Base-by-base conservation (phyloP, 1,139 yeast species). In the Pneumocystis oryctolagi region DNA sequence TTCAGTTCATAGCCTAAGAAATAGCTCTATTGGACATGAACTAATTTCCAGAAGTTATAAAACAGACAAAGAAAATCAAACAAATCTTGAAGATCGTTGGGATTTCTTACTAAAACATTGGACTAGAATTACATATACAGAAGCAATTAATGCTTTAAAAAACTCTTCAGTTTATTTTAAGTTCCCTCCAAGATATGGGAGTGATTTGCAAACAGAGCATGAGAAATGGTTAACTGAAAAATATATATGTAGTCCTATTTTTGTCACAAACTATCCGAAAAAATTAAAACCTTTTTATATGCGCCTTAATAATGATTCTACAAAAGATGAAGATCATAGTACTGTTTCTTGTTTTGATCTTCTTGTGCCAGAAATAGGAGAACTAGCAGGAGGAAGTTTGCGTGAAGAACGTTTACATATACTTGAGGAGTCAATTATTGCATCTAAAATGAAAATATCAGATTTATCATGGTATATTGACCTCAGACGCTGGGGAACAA, bases 311-410 rank as follows among this genome's bases (percentile, higher is more conserved):
- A 72, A 68, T 34, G 73, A 76, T 53, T 69, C 72, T 0, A 14
- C 30, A 3, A 47, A 47, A 47, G n/a, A 47, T 47, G 31, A 25
- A 14, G 76, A 75, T 18, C 71, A 69, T 14, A 77, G 79, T 2
- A 89, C 96, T 0, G 97, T 88, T 2, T 95, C 88, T 0, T 90
- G 97, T 70, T 92, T 83, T 71, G 99, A 94, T 71, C 77, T 92
- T 63, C 76, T 92, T 5, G 81, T 90, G 30, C 98, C 98, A 0
- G 90, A 84, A 35, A 80, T 92, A 66, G 98, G 98, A n/a, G 98
- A 92, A 72, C 77, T 92, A n/a, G 84, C 89, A 2, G 98, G 98
- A 1, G 98, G 98, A 0, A 89, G 96, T 1, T 69, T 94, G 66
- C 87, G 99, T 73, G 96, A 92, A 70, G 88, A 87, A 70, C 75